phyloP scores from a whole-genome alignment of 2,329 filamentous ascomycete species.

The Penicillium vulpinum region DNA sequence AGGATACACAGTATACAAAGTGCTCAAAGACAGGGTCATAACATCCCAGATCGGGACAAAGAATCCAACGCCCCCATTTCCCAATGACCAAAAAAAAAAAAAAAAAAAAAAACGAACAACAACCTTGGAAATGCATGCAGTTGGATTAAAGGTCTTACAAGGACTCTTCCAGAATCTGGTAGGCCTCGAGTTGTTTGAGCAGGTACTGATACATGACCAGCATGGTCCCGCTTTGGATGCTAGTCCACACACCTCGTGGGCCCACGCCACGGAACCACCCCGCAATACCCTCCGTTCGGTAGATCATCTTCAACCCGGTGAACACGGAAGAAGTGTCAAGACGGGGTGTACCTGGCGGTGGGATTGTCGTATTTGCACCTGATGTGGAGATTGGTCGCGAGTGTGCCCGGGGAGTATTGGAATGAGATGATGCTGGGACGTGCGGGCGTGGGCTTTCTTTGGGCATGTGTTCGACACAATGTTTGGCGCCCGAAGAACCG shows the following conservation, averaged over 20 bases:
- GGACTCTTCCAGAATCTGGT: constrained; percentile 34
- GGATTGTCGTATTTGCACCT: constrained; percentile 79
- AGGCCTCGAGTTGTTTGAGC: constrained; percentile 71
- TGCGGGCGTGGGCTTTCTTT: constrained; percentile 35
- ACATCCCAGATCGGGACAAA: constrained; percentile 11
- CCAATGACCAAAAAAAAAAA: constrained; percentile 15
- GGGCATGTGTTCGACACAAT: constrained; percentile 25
- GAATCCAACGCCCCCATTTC: constrained; percentile 19
- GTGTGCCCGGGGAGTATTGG: constrained; percentile 46
- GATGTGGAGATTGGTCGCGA: constrained; percentile 83
- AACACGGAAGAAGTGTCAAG: constrained; percentile 89
- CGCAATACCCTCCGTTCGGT: constrained; percentile 79
- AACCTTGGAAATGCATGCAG: constrained; percentile 14
- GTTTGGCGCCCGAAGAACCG: constrained; percentile 29
- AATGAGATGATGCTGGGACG: constrained; percentile 20
- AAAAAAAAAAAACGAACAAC: constrained; percentile 12
- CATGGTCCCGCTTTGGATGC: constrained; percentile 96
- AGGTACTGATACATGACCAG: constrained; percentile 90
- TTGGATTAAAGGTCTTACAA: constrained; percentile 16
- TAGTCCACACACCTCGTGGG: constrained; percentile 92
- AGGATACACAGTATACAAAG: constrained; percentile 17
- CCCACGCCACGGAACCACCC: constrained; percentile 96
- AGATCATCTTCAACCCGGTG: constrained; percentile 81
- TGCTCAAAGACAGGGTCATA: constrained; percentile 9
- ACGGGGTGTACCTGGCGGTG: constrained; percentile 72